Evolutionary conservation across 2,329 filamentous ascomycete genomes (phyloP).

Genomic region (Sporothrix sp.): DNA sequence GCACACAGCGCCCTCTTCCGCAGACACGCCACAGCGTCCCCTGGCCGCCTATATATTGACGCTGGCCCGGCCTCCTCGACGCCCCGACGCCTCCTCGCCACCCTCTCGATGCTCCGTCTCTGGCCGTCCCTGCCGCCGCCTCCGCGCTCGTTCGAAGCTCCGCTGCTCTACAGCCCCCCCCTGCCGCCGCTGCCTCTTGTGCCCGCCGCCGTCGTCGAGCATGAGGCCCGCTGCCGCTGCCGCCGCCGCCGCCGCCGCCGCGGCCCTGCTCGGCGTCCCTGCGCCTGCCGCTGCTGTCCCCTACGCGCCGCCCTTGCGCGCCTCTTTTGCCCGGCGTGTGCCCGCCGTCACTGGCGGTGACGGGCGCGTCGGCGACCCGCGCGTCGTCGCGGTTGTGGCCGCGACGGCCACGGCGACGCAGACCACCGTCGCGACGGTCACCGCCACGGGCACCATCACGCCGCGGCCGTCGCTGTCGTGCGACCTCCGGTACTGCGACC

Average conservation of each 20-base stretch:
- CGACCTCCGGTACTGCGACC: conserved; percentile 15
- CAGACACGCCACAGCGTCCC: too few relatives aligned
- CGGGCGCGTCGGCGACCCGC: too few relatives aligned
- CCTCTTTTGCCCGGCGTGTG: too few relatives aligned
- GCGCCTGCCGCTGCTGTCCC: not conserved
- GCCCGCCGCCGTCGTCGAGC: not conserved
- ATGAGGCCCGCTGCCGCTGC: not conserved
- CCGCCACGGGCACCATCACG: not conserved
- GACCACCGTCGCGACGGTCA: conserved; percentile 1
- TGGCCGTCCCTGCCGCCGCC: not conserved
- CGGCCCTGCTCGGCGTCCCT: not conserved
- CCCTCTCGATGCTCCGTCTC: not conserved
- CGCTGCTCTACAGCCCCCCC: not conserved
- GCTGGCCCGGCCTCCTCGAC: too few relatives aligned
- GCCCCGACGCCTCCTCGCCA: too few relatives aligned
- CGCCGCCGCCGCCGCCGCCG: not conserved
- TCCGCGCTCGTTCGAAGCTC: conserved; percentile 8
- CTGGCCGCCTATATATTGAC: too few relatives aligned
- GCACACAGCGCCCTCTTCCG: too few relatives aligned
- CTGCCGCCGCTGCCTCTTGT: not conserved
- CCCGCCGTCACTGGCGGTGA: too few relatives aligned
- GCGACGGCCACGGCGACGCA: not conserved
- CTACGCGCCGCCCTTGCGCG: not conserved
- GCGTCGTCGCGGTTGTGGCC: not conserved
- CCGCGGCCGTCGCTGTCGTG: conserved; percentile 6